Conservation (phyloP, 768 basidiomycete genomes). For the Udeniomyces megalosporus region DNA sequence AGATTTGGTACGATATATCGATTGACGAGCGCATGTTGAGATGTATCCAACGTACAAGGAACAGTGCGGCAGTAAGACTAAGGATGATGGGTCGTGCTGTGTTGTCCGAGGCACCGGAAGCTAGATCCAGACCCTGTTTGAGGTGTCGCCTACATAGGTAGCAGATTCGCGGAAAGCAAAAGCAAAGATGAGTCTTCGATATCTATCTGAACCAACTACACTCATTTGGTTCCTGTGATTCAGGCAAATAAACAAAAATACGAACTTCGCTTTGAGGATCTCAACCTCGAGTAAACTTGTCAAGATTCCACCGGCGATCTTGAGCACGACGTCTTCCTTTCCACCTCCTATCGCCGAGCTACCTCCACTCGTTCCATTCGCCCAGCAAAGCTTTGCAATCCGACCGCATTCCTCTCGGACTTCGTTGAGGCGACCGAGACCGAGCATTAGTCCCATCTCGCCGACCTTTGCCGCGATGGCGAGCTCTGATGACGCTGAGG, state of each 20-base stretch:
- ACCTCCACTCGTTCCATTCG: not conserved
- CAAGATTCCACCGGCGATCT: slow-evolving; percentile 7
- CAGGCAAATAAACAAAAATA: too few relatives aligned
- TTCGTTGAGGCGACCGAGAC: slow-evolving; percentile 5
- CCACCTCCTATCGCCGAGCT: not conserved
- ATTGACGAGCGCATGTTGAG: too few relatives aligned
- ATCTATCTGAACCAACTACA: too few relatives aligned
- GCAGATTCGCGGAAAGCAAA: not conserved
- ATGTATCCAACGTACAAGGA: slow-evolving; percentile 12
- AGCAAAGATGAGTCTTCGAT: not conserved
- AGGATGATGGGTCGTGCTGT: slow-evolving; percentile 11
- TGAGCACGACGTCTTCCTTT: slow-evolving; percentile 2
- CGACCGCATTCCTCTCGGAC: slow-evolving; percentile 1
- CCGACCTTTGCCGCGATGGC: slow-evolving; percentile 4
- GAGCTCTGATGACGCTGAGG: not conserved
- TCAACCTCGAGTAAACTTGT: slow-evolving; percentile 6
- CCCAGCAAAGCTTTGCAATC: slow-evolving; percentile 6
- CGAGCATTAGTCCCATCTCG: slow-evolving; percentile 11
- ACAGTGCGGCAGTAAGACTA: slow-evolving; percentile 10
- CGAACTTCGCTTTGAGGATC: slow-evolving; percentile 13
- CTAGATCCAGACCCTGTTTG: slow-evolving; percentile 11
- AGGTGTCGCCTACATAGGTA: slow-evolving; percentile 1
- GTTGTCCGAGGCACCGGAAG: slow-evolving; percentile 8
- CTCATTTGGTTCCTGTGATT: too few relatives aligned
- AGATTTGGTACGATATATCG: too few relatives aligned